Evolutionary conservation across 208 protist species (phyloP), one percentile per base, ranked within the genome.

Genomic region (Trypanosoma avium): DNA sequence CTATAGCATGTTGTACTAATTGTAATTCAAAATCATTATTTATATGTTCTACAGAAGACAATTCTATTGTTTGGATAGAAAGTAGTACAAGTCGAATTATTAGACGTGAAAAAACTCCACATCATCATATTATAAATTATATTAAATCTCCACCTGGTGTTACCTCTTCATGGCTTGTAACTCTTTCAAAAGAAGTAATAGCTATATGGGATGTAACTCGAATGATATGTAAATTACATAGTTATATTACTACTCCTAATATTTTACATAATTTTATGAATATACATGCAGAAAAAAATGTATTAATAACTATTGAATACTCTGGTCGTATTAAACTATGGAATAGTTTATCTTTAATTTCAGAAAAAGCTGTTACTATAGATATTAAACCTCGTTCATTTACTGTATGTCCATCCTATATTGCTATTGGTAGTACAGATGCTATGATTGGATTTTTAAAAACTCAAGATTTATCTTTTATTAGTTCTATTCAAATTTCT

Each of bases 41-140:
- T 68, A 9, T 68, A 8, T 75, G 69, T 27, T 59, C 69, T 0
- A 68, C 60, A 2, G 56, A 56, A 15, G 61, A 68, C 19, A 30
- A 21, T 1, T 55, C 30, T 24, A 46, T 75, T 38, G 24, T 62
- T 27, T 75, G 69, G 69, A 36, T 75, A 4, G 61, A 75, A 26
- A 49, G 61, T 33, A 54, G 21, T 17, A 75, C 60, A 8, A 60
- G 69, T 29, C 69, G 69, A 15, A 59, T 68, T 54, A 17, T 68
- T 13, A 26, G 29, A 38, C 13, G 58, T 24, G 42, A 17, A 15
- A 61, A 61, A 30, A 75, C 69, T 26, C 53, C 61, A 19, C 61
- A 67, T 21, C 24, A 7, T 6, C 38, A 58, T 22, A 27, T 35
- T 6, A 49, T 69, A n/a, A n/a, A n/a, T 55, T 42, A 62, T 36